These are phyloP conservation scores for Ophiostoma piceae DNA, from an alignment of 2,329 filamentous ascomycete species.

Conservation along the genomic window DNA sequence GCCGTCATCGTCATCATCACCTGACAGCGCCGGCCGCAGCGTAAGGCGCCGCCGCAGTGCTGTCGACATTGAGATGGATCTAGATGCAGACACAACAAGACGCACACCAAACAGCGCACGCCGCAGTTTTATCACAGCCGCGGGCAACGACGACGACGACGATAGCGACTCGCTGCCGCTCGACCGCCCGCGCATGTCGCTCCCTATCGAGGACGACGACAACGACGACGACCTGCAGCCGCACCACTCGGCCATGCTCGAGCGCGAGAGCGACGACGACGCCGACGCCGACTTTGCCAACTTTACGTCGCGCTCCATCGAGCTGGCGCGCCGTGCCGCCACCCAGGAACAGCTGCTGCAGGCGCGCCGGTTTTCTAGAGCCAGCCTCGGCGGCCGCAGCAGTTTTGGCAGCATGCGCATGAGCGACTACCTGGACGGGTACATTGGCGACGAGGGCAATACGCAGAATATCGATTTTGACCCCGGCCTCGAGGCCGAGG, in stretches of 20 bases:
- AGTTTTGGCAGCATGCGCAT: slow-evolving; percentile 49
- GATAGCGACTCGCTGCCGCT: slow-evolving; percentile 49
- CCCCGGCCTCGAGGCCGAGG: background rate
- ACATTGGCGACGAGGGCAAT: slow-evolving; percentile 31
- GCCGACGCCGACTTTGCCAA: slow-evolving; percentile 43
- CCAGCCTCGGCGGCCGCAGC: slow-evolving; percentile 49
- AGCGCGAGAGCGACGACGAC: slow-evolving; percentile 45
- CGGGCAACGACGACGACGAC: slow-evolving; percentile 38
- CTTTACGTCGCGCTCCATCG: slow-evolving; percentile 54
- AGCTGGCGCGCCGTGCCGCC: slow-evolving; percentile 50
- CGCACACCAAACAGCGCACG: slow-evolving; percentile 15
- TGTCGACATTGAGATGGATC: slow-evolving; percentile 19
- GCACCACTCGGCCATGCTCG: slow-evolving; percentile 50
- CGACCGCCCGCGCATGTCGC: slow-evolving; percentile 50
- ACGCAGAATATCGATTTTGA: slow-evolving; percentile 40
- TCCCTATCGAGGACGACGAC: slow-evolving; percentile 47
- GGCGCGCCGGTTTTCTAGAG: slow-evolving; percentile 45
- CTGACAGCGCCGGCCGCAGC: background rate
- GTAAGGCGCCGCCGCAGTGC: slow-evolving; percentile 14
- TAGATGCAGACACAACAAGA: slow-evolving; percentile 9
- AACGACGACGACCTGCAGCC: slow-evolving; percentile 49
- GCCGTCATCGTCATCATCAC: slow-evolving; percentile 45
- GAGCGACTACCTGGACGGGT: slow-evolving; percentile 46
- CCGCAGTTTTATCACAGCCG: background rate
- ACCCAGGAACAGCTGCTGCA: slow-evolving; percentile 39